Conservation (phyloP, 208 protist species). For the Leishmania major region DNA sequence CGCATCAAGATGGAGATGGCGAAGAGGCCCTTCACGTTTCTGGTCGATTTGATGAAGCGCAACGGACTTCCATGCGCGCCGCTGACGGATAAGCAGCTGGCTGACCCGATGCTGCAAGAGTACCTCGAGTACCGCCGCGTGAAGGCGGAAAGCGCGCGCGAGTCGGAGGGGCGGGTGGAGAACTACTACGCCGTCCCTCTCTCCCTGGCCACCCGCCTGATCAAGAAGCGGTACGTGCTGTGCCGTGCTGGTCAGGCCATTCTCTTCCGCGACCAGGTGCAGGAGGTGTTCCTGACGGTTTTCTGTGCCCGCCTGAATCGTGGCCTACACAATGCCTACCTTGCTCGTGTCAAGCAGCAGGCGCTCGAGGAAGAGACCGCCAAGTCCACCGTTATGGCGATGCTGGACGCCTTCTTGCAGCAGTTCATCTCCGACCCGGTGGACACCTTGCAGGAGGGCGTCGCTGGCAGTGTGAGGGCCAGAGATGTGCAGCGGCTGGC, state of each 20-base stretch:
- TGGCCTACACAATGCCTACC: constrained; percentile 80
- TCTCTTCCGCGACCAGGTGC: constrained; percentile 77
- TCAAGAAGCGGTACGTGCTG: constrained; percentile 71
- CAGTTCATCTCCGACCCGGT: constrained; percentile 77
- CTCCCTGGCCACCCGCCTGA: constrained; percentile 75
- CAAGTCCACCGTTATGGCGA: constrained; percentile 71
- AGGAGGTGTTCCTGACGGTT: constrained; percentile 86
- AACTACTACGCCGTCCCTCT: constrained; percentile 83
- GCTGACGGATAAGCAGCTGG: constrained; percentile 52
- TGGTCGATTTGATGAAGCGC: constrained; percentile 69
- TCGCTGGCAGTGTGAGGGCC: constrained; percentile 54
- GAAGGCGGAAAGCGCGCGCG: constrained; percentile 28
- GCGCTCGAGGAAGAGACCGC: constrained; percentile 61
- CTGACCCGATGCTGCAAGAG: constrained; percentile 47
- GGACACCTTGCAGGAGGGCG: constrained; percentile 58
- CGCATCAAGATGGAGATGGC: constrained; percentile 70
- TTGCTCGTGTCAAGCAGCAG: constrained; percentile 65
- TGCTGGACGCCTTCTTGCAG: constrained; percentile 87
- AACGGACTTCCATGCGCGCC: constrained; percentile 76
- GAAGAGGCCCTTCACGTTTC: constrained; percentile 66
- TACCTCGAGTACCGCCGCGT: constrained; percentile 65
- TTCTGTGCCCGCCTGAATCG: constrained; percentile 68
- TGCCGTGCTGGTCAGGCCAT: constrained; percentile 73
- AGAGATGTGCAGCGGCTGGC: constrained; percentile 82
- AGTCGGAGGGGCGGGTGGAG: constrained; percentile 46